Conservation (phyloP, 2,329 filamentous ascomycete genomes). For the Verticillium albo-atrum region DNA sequence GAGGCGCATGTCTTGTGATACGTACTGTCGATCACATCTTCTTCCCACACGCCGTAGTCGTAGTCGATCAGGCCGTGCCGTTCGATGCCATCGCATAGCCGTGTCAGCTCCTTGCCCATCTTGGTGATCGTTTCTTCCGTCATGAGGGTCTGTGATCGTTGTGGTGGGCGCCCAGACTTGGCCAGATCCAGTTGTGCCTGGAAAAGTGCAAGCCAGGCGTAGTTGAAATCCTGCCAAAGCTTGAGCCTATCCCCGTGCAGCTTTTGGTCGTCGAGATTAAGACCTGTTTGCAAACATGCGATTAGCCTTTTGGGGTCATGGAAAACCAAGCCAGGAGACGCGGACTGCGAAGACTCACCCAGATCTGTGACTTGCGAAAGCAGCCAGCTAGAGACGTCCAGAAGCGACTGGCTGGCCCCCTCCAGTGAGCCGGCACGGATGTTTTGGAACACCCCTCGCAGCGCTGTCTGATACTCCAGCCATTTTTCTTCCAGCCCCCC, state of each 20-base stretch:
- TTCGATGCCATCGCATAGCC: constrained; percentile 81
- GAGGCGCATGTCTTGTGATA: constrained; percentile 12
- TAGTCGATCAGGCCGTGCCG: constrained; percentile 95
- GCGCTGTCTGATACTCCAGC: constrained; percentile 56
- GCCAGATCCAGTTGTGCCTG: constrained; percentile 80
- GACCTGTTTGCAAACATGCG: constrained; percentile 50
- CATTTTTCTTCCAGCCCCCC: constrained; percentile 65
- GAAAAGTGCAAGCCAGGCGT: constrained; percentile 80
- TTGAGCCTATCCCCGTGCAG: constrained; percentile 73
- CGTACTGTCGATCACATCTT: constrained; percentile 81
- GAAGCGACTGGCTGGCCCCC: constrained; percentile 45
- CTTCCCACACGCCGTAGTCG: constrained; percentile 94
- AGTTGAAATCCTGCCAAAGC: constrained; percentile 92
- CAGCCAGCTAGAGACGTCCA: constrained; percentile 52
- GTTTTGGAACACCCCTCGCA: constrained; percentile 66
- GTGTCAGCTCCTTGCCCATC: constrained; percentile 77
- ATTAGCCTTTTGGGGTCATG: constrained; percentile 8
- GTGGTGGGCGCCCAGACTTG: constrained; percentile 51
- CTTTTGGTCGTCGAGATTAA: constrained; percentile 76
- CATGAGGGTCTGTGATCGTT: constrained; percentile 60
- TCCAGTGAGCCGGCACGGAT: constrained; percentile 52
- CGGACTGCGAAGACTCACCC: constrained; percentile 36
- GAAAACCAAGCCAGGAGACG: constrained; percentile 4
- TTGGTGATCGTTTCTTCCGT: constrained; percentile 65
- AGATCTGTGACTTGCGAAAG: constrained; percentile 50